These are phyloP conservation scores for Rusavskia elegans DNA, from an alignment of 495 filamentous ascomycete species.

Conservation along the genomic window DNA sequence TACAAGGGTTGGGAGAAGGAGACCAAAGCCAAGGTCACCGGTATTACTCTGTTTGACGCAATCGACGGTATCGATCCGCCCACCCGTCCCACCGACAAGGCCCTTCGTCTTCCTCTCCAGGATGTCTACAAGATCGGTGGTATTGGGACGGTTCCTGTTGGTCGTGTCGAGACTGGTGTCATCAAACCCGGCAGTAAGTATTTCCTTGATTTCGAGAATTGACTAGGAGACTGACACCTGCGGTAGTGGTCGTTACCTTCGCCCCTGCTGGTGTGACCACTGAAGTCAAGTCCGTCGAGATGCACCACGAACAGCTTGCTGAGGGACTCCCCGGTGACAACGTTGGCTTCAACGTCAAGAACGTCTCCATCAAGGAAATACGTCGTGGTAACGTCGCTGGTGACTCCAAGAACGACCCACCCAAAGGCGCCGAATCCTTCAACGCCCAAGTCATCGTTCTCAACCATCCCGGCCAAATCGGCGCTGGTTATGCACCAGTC, in stretches of 20 bases:
- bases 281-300: slow-evolving; percentile 99
- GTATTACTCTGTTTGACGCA: slow-evolving; percentile 98
- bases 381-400: slow-evolving; percentile 99
- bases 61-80: slow-evolving; percentile 94
- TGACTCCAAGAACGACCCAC: slow-evolving; percentile 99
- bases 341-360: slow-evolving; percentile 99
- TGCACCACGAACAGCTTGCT: slow-evolving; percentile 98
- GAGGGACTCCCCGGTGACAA: slow-evolving; percentile 98
- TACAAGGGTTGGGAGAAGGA: slow-evolving; percentile 99
- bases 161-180: slow-evolving; percentile 98
- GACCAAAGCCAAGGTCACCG: slow-evolving; percentile 76
- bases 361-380: slow-evolving; percentile 99
- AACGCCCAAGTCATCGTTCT: slow-evolving; percentile 99
- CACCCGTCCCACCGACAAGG: slow-evolving; percentile 80
- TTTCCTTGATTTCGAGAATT: background rate
- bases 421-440: slow-evolving; percentile 77
- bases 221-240: background rate
- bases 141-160: slow-evolving; percentile 99
- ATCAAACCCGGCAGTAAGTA: slow-evolving; percentile 70
- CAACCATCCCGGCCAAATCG: slow-evolving; percentile 99
- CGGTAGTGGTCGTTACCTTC: slow-evolving; percentile 37
- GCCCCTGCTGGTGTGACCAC: slow-evolving; percentile 97
- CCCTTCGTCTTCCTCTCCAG: slow-evolving; percentile 98
- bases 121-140: slow-evolving; percentile 99
- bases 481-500: slow-evolving; percentile 96